These are phyloP conservation scores for Geosmithia putterillii DNA, from an alignment of 2,329 filamentous ascomycete species.

Conservation along the genomic window DNA sequence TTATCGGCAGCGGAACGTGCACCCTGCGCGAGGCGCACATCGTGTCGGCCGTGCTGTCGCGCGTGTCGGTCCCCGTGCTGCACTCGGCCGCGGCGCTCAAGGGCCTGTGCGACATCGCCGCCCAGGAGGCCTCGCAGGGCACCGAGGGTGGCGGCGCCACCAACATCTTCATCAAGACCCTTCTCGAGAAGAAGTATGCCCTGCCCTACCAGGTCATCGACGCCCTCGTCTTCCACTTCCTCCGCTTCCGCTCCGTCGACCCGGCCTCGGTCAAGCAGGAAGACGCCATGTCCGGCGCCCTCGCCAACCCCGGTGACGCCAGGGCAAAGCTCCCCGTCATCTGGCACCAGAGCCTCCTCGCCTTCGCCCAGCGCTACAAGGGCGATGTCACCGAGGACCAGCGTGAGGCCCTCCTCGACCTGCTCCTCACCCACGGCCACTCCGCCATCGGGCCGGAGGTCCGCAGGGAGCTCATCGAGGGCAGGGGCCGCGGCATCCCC, in stretches of 20 bases:
- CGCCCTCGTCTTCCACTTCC: constrained; percentile 88
- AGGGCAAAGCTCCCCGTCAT: constrained; percentile 70
- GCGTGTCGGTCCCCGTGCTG: constrained; percentile 78
- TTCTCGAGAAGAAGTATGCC: constrained; percentile 95
- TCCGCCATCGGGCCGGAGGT: constrained; percentile 84
- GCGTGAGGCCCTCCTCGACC: constrained; percentile 77
- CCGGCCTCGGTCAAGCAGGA: constrained; percentile 37
- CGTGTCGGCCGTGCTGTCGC: constrained; percentile 70
- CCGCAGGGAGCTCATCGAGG: constrained; percentile 74
- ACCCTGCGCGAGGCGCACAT: constrained; percentile 88
- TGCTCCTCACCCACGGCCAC: constrained; percentile 76
- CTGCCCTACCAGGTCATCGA: constrained; percentile 92
- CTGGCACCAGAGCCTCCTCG: constrained; percentile 88
- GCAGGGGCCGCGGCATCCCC: constrained; percentile 67
- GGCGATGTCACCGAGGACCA: constrained; percentile 96
- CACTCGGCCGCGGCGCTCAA: constrained; percentile 89
- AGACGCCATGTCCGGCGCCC: constrained; percentile 38
- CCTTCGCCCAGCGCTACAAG: constrained; percentile 87
- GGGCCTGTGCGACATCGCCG: constrained; percentile 85
- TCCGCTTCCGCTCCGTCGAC: constrained; percentile 70
- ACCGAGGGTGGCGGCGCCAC: constrained; percentile 83
- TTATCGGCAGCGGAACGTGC: constrained; percentile 76
- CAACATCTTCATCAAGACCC: constrained; percentile 86
- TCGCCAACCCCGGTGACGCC: constrained; percentile 31
- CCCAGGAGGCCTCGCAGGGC: constrained; percentile 72